Evolutionary conservation across 1,284 basidiomycete species (phyloP).

Genomic region (Tylopilus sp.): DNA sequence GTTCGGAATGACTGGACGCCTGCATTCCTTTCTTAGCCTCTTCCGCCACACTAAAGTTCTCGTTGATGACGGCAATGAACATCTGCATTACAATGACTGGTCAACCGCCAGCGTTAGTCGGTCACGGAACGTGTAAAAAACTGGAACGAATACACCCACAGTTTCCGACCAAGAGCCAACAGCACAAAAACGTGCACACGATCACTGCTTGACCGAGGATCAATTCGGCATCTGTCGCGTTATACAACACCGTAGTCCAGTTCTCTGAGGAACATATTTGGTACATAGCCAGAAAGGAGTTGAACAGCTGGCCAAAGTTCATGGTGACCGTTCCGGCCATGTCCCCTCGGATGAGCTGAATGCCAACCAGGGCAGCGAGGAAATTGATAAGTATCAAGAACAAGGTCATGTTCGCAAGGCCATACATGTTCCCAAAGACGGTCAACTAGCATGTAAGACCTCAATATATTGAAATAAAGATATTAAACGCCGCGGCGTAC

Average conservation of each 20-base stretch:
- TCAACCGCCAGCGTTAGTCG: slow-evolving; percentile 3
- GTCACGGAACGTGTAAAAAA: neutral
- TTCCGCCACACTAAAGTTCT: slow-evolving; percentile 94
- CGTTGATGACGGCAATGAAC: slow-evolving; percentile 98
- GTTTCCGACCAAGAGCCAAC: slow-evolving; percentile 93
- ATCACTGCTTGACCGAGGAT: slow-evolving; percentile 71
- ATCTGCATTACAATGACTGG: slow-evolving; percentile 95
- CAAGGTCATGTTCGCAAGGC: slow-evolving; percentile 89
- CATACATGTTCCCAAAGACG: slow-evolving; percentile 91
- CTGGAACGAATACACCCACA: slow-evolving; percentile 53
- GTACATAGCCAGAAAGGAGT: slow-evolving; percentile 87
- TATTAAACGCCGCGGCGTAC: slow-evolving; percentile 41
- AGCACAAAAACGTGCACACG: slow-evolving; percentile 71
- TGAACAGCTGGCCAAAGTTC: slow-evolving; percentile 89
- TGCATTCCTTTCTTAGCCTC: slow-evolving; percentile 86
- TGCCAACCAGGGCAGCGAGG: slow-evolving; percentile 77
- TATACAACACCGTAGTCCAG: slow-evolving; percentile 86
- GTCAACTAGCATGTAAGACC: slow-evolving; percentile 51
- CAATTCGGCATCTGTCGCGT: slow-evolving; percentile 60
- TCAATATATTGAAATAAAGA: slow-evolving; percentile 3
- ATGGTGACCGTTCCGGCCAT: slow-evolving; percentile 53
- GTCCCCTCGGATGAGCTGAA: slow-evolving; percentile 81
- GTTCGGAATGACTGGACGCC: slow-evolving; percentile 63
- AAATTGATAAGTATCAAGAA: slow-evolving; percentile 92
- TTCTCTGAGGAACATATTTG: slow-evolving; percentile 94